A percentile compares a stretch with the other conserved stretches of the same genome.
Evolutionary conservation across 2,329 filamentous ascomycete genomes (phyloP).

Genomic region (Paramyrothecium roridum): DNA sequence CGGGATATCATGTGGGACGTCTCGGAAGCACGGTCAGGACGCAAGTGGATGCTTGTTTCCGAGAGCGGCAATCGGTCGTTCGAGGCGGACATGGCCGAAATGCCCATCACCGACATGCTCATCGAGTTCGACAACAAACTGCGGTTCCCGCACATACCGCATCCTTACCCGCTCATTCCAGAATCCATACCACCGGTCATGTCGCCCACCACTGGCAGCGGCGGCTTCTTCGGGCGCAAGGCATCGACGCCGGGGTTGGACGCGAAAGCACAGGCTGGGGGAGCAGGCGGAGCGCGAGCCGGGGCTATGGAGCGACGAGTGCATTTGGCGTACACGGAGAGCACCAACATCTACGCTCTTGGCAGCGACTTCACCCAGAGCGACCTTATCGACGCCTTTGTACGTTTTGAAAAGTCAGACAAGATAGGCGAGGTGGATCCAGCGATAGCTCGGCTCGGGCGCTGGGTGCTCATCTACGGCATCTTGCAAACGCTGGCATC

Average conservation of each 20-base stretch:
- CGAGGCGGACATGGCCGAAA: slow-evolving; percentile 45
- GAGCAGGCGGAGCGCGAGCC: slow-evolving; percentile 6
- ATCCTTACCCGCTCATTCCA: slow-evolving; percentile 65
- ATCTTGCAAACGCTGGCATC: slow-evolving; percentile 58
- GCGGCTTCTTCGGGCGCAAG: slow-evolving; percentile 22
- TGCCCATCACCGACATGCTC: slow-evolving; percentile 66
- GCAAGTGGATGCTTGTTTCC: slow-evolving; percentile 63
- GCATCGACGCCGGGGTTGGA: slow-evolving; percentile 14
- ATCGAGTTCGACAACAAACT: slow-evolving; percentile 62
- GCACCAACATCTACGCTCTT: slow-evolving; percentile 56
- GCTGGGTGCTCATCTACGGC: slow-evolving; percentile 61
- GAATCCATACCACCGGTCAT: slow-evolving; percentile 37
- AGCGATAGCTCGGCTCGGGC: slow-evolving; percentile 51
- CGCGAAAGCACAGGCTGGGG: slow-evolving; percentile 20
- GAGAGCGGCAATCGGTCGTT: slow-evolving; percentile 41
- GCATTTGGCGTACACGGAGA: slow-evolving; percentile 56
- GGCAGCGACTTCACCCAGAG: slow-evolving; percentile 47
- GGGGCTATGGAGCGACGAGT: slow-evolving; percentile 43
- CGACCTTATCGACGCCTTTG: slow-evolving; percentile 52
- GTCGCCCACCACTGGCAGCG: not conserved
- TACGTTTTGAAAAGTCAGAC: slow-evolving; percentile 55
- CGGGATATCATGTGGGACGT: slow-evolving; percentile 64
- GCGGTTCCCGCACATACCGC: slow-evolving; percentile 62
- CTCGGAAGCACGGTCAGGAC: slow-evolving; percentile 55
- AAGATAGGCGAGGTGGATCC: slow-evolving; percentile 48